A percentile compares a stretch with the other conserved stretches of the same genome.
phyloP scores from a whole-genome alignment of 305 asterid species.

The Nicotiana rustica region DNA sequence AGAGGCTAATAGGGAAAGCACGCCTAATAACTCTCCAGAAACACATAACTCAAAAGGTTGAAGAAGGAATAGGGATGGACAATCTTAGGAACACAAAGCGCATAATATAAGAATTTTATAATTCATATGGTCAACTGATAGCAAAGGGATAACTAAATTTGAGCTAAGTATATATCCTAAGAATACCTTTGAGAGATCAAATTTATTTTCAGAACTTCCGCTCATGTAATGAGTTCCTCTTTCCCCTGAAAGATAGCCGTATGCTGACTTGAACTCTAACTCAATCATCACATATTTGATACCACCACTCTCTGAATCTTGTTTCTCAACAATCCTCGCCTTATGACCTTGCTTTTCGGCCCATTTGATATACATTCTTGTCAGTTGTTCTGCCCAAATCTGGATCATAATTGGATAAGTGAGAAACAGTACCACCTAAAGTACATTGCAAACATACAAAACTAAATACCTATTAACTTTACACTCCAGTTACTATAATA shows the following conservation, averaged over 20 bases:
- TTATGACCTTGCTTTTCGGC: constrained; percentile 72
- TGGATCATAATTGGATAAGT: constrained; percentile 37
- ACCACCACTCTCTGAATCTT: constrained; percentile 53
- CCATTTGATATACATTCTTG: constrained; percentile 79
- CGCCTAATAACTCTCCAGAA: not conserved
- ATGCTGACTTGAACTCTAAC: constrained; percentile 70
- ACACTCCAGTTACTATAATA: not conserved
- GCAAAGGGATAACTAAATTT: not conserved
- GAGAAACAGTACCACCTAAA: not conserved
- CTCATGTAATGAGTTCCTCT: constrained; percentile 69
- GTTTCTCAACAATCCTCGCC: constrained; percentile 72
- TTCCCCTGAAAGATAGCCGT: constrained; percentile 79
- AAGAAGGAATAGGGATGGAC: not conserved
- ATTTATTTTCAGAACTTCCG: constrained; percentile 45
- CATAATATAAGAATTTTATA: not conserved
- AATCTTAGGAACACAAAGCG: not conserved
- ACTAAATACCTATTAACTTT: not conserved
- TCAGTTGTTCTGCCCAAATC: constrained; percentile 70
- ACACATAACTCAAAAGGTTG: not conserved
- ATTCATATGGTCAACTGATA: not conserved
- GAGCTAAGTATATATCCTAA: constrained; percentile 13
- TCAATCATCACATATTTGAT: constrained; percentile 63
- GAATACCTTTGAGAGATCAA: constrained; percentile 56
- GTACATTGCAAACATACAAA: not conserved
- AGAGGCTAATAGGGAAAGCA: not conserved